Evolutionary conservation across 2,329 filamentous ascomycete genomes (phyloP).

Genomic region (Keithomyces neogunnii): DNA sequence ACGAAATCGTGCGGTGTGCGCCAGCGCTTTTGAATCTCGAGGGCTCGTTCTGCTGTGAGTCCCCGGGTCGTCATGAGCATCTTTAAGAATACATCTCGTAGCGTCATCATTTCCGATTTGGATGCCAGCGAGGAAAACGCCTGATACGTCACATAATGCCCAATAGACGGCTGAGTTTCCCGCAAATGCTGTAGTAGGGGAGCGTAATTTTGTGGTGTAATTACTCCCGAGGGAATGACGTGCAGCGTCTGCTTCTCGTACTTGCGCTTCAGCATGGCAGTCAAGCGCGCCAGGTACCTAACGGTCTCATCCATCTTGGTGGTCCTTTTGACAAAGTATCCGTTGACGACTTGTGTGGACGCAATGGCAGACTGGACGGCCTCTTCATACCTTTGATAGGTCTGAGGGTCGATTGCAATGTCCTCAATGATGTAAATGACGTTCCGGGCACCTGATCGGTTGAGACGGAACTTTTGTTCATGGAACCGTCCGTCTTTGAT

Average conservation of each 20-base stretch:
- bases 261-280: slow-evolving; percentile 53
- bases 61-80: slow-evolving; percentile 79
- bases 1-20: slow-evolving; percentile 63
- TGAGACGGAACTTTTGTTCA: slow-evolving; percentile 76
- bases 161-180: slow-evolving; percentile 36
- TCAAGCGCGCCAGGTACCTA: slow-evolving; percentile 66
- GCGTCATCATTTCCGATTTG: slow-evolving; percentile 65
- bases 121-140: slow-evolving; percentile 65
- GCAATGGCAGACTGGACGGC: slow-evolving; percentile 65
- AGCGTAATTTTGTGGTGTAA: slow-evolving; percentile 59
- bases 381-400: slow-evolving; percentile 51
- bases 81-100: slow-evolving; percentile 70
- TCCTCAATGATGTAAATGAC: slow-evolving; percentile 75
- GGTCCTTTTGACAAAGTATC: slow-evolving; percentile 72
- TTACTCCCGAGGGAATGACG: slow-evolving; percentile 56
- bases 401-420: slow-evolving; percentile 49
- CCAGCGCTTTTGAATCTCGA: slow-evolving; percentile 75
- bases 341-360: slow-evolving; percentile 69
- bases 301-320: slow-evolving; percentile 71
- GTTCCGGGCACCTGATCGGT: slow-evolving; percentile 63
- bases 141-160: slow-evolving; percentile 58
- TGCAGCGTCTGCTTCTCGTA: slow-evolving; percentile 52
- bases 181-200: slow-evolving; percentile 53
- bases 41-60: slow-evolving; percentile 67
- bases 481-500: slow-evolving; percentile 78